phyloP scores from a whole-genome alignment of 305 asterid species.

The Fraxinus angustifolia region DNA sequence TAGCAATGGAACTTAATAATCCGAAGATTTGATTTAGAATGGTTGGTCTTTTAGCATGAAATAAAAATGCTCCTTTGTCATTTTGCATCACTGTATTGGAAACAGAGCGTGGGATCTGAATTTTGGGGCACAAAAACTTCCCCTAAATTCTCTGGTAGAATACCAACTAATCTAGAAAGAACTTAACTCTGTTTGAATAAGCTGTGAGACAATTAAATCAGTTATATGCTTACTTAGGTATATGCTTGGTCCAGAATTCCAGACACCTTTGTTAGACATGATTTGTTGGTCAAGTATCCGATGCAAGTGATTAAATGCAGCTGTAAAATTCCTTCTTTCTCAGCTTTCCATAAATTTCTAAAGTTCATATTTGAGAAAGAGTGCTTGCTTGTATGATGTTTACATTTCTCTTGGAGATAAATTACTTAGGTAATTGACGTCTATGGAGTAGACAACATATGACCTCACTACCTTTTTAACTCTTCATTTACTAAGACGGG shows the following conservation, averaged over 20 bases:
- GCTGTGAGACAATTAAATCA: background rate
- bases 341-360: background rate
- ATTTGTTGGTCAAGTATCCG: background rate
- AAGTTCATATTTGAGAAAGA: background rate
- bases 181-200: background rate
- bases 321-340: background rate
- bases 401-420: background rate
- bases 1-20: background rate
- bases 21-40: background rate
- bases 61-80: background rate
- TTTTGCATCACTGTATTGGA: background rate
- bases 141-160: background rate
- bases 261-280: background rate
- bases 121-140: background rate
- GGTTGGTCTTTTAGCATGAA: background rate
- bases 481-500: background rate
- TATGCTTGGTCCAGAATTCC: background rate
- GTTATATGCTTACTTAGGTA: background rate
- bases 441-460: background rate
- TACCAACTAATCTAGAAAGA: background rate
- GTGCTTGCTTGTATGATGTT: background rate
- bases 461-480: background rate
- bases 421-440: background rate
- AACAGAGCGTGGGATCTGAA: background rate
- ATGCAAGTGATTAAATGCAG: background rate